phyloP scores from a whole-genome alignment of 305 asterid genomes.

The Withania somnifera region DNA sequence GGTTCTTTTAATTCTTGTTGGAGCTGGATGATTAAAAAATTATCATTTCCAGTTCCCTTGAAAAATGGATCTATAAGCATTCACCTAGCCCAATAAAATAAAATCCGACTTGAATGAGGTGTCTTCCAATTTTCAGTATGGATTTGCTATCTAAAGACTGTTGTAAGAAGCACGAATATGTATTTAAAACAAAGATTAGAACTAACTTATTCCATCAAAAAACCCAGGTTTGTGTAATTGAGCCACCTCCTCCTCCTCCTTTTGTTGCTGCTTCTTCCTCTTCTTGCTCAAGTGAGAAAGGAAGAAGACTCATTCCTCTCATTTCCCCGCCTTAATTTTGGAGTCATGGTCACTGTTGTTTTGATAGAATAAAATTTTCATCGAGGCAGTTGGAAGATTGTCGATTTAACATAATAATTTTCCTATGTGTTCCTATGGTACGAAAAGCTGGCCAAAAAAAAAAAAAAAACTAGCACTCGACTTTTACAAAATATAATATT shows the following conservation, averaged over 20 bases:
- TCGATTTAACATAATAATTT: background rate
- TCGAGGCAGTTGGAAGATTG: background rate
- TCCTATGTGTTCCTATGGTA: background rate
- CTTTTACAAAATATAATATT: background rate
- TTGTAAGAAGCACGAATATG: background rate
- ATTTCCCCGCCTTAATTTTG: background rate
- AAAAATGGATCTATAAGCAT: no score
- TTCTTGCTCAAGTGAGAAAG: background rate
- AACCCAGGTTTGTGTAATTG: background rate
- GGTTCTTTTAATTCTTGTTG: no score
- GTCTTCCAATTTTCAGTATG: background rate
- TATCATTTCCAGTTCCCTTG: no score
- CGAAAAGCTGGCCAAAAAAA: background rate
- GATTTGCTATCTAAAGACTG: background rate
- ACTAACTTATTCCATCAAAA: background rate
- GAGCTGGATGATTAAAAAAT: no score
- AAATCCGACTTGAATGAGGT: no score
- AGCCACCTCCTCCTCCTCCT: background rate
- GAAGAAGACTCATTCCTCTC: background rate
- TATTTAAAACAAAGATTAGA: background rate
- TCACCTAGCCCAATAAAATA: no score
- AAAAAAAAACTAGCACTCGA: background rate
- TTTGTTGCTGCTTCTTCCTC: background rate
- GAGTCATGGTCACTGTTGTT: background rate
- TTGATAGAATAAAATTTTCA: background rate